Conservation (phyloP, 257 asterid species). For the Solanum habrochaites region DNA sequence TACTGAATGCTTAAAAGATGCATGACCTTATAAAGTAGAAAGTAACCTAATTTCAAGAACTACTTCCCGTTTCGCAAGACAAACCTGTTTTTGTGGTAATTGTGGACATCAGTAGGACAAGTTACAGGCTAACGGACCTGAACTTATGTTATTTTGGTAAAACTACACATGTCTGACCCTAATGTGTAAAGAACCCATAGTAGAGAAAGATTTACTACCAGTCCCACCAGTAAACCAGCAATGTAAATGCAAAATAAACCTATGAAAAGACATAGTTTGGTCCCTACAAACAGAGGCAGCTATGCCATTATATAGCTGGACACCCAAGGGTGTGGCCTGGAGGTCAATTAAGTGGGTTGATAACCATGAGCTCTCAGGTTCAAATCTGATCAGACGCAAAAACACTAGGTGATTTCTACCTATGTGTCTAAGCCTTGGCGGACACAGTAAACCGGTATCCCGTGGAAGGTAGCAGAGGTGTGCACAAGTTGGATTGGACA, state of each 20-base stretch:
- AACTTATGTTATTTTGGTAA: background rate
- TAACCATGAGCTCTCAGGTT: background rate
- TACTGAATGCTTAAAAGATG: background rate
- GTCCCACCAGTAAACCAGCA: background rate
- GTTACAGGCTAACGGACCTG: background rate
- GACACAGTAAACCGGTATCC: background rate
- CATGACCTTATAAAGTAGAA: background rate
- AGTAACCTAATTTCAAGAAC: background rate
- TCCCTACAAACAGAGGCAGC: background rate
- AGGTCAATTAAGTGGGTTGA: background rate
- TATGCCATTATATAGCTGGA: background rate
- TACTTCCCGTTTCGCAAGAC: background rate
- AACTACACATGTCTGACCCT: background rate
- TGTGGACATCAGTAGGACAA: background rate
- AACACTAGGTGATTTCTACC: background rate
- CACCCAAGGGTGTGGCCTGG: background rate
- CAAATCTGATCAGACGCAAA: background rate
- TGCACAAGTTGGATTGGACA: background rate
- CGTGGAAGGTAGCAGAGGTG: background rate
- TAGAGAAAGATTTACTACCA: background rate
- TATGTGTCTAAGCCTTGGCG: background rate
- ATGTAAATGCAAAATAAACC: background rate
- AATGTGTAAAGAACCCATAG: background rate
- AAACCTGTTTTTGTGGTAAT: background rate
- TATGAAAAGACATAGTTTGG: background rate